A percentile compares a stretch with the other conserved stretches of the same genome.
Conservation (phyloP, 1,284 basidiomycete species). For the Blastosporella zonata region DNA sequence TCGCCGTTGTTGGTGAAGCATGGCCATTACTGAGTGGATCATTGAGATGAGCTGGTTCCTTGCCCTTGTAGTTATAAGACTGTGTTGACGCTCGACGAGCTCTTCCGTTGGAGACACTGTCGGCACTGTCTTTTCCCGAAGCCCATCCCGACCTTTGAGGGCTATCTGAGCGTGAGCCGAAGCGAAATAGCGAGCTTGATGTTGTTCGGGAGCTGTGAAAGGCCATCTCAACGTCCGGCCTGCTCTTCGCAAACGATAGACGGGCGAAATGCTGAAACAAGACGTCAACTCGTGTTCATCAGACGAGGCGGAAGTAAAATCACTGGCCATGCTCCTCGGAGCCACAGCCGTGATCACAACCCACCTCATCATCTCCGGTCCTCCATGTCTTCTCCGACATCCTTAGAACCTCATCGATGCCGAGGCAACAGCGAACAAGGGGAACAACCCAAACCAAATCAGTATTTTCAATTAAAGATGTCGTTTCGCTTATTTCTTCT, state of each 20-base stretch:
- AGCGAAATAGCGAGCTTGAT: slow-evolving; percentile 22
- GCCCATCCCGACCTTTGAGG: slow-evolving; percentile 13
- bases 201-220: slow-evolving; percentile 19
- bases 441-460: not conserved
- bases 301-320: slow-evolving; percentile 21
- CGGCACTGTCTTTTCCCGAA: slow-evolving; percentile 11
- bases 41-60: slow-evolving; percentile 26
- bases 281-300: slow-evolving; percentile 18
- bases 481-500: slow-evolving; percentile 14
- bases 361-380: slow-evolving; percentile 17
- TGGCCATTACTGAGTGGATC: slow-evolving; percentile 19
- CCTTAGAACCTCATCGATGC: not conserved
- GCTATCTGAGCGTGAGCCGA: slow-evolving; percentile 20
- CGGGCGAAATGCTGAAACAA: slow-evolving; percentile 14
- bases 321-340: slow-evolving; percentile 12
- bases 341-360: slow-evolving; percentile 20
- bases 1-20: slow-evolving; percentile 15
- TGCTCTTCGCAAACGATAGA: slow-evolving; percentile 13
- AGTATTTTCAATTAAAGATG: slow-evolving; percentile 12
- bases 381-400: slow-evolving; percentile 12
- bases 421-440: not conserved
- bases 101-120: slow-evolving; percentile 9
- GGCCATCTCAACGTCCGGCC: slow-evolving; percentile 14
- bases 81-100: slow-evolving; percentile 19
- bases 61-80: slow-evolving; percentile 30